Percentiles rank a stretch among this genome's conserved stretches.
Evolutionary conservation across 2,329 filamentous ascomycete species (phyloP).

Genomic region (Aspergillus flavus): DNA sequence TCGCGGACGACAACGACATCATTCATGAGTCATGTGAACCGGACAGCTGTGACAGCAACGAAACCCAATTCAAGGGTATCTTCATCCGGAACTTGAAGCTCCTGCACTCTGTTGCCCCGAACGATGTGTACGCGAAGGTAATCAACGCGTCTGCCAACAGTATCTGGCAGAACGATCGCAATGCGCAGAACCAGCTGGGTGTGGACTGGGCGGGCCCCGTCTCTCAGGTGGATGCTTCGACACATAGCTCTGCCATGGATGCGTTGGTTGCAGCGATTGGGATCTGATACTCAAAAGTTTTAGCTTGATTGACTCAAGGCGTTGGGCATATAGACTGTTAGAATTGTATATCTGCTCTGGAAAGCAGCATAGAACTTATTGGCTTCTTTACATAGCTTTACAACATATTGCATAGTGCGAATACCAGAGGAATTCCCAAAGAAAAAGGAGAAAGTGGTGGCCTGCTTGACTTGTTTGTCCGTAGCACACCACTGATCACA

Average conservation of each 20-base stretch:
- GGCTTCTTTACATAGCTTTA: neutral
- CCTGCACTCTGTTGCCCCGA: conserved; percentile 56
- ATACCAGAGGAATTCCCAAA: neutral
- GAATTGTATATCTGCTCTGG: neutral
- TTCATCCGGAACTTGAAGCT: conserved; percentile 67
- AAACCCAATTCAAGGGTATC: conserved; percentile 71
- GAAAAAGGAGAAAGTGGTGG: neutral
- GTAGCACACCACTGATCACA: too few relatives aligned
- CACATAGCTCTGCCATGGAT: conserved; percentile 69
- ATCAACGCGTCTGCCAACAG: conserved; percentile 65
- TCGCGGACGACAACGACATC: conserved; percentile 52
- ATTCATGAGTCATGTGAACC: conserved; percentile 60
- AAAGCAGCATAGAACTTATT: neutral
- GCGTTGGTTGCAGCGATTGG: conserved; percentile 62
- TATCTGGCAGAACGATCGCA: conserved; percentile 64
- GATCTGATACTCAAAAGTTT: neutral
- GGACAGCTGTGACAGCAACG: conserved; percentile 50
- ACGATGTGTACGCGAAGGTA: conserved; percentile 55
- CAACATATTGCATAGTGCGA: neutral
- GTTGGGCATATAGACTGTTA: neutral
- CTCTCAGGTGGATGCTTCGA: conserved; percentile 55
- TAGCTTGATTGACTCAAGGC: neutral
- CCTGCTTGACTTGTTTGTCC: neutral
- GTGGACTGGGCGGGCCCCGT: conserved; percentile 68
- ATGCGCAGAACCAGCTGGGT: conserved; percentile 56